Percentiles rank a stretch among this genome's conserved stretches.
These are phyloP conservation scores for Zoysia matrella DNA, from an alignment of 202 grass and related monocot species.

Conservation along the genomic window DNA sequence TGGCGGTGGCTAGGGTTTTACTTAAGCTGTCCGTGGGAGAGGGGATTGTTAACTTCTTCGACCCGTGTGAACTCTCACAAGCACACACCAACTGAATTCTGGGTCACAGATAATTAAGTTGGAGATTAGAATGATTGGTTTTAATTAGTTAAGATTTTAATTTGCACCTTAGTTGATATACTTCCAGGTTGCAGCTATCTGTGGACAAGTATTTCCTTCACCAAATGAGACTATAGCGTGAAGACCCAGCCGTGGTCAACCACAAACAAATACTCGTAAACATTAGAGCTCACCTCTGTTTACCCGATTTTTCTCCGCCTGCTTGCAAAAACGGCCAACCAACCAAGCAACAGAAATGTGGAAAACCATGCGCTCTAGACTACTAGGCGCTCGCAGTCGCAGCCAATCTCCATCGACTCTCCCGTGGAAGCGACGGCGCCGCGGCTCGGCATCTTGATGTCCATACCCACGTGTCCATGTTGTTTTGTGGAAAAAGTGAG, in stretches of 20 bases:
- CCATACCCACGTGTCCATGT: neutral
- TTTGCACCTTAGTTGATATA: neutral
- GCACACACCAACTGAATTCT: neutral
- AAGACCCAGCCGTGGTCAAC: neutral
- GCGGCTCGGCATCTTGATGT: neutral
- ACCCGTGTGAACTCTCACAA: neutral
- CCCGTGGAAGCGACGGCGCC: constrained; percentile 1
- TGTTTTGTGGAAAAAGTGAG: too few relatives aligned
- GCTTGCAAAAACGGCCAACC: neutral
- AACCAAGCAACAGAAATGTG: neutral
- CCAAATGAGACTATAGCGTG: neutral
- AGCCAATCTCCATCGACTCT: neutral
- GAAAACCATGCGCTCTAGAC: neutral
- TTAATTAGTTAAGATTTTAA: neutral
- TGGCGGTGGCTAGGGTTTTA: too few relatives aligned
- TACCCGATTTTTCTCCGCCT: neutral
- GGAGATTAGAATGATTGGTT: neutral
- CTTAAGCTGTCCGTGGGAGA: too few relatives aligned
- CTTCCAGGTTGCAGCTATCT: too few relatives aligned
- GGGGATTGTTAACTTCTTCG: too few relatives aligned
- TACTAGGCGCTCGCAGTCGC: neutral
- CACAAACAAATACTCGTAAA: too few relatives aligned
- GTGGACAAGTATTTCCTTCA: neutral
- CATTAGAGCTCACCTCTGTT: neutral
- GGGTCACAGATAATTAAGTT: neutral